These are phyloP conservation scores for Hansenula anomala DNA, from an alignment of 1,139 yeast genomes.

Conservation along the genomic window DNA sequence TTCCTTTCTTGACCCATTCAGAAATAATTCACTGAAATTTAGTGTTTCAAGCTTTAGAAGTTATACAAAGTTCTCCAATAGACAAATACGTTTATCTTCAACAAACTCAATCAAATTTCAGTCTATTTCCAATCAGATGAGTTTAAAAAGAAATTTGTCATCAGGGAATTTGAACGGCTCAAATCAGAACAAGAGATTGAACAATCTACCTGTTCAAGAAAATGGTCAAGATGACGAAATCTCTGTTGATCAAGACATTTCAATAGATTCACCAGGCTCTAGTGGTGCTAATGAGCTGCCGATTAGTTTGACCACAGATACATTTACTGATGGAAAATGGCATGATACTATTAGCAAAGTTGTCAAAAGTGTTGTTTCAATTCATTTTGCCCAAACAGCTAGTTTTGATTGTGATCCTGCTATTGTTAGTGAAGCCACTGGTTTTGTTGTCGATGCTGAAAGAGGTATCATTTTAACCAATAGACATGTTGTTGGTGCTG, in stretches of 20 bases:
- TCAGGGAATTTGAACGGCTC: background rate
- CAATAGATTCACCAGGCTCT: background rate
- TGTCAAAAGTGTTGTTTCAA: conserved; percentile 82
- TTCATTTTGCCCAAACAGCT: conserved; percentile 83
- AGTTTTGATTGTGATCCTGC: conserved; percentile 85
- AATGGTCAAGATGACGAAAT: background rate
- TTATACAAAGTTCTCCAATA: background rate
- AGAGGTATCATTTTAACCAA: conserved; percentile 84
- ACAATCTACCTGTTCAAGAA: background rate
- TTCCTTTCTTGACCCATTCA: background rate
- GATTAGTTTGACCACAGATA: background rate
- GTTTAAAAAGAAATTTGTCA: background rate
- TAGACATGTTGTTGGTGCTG: conserved; percentile 93
- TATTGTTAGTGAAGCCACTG: conserved; percentile 86
- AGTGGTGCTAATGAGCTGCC: background rate
- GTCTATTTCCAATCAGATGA: background rate
- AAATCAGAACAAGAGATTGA: background rate
- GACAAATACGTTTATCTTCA: too few species aligned
- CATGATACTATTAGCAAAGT: conserved; percentile 77
- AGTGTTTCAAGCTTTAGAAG: background rate
- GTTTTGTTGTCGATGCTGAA: conserved; percentile 85
- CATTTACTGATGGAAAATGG: conserved; percentile 43
- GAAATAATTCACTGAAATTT: background rate
- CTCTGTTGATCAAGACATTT: background rate
- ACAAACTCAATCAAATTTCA: background rate